These are phyloP conservation scores for Zymoseptoria passerinii DNA, from an alignment of 2,329 filamentous ascomycete species.

Conservation along the genomic window DNA sequence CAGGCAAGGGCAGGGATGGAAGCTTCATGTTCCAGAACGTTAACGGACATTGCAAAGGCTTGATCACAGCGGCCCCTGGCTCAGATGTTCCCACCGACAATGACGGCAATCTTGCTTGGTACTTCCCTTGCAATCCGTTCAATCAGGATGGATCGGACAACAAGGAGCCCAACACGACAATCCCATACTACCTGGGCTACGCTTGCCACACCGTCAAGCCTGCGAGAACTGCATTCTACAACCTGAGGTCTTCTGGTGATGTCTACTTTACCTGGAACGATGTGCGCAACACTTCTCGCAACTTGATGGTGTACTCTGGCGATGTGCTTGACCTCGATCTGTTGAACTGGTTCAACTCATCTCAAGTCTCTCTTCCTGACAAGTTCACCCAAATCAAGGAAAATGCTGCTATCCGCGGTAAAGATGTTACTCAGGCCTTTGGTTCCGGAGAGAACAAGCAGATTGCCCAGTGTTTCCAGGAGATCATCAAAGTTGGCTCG, in stretches of 20 bases:
- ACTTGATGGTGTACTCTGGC: slow-evolving; percentile 88
- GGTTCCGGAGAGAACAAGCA: slow-evolving; percentile 71
- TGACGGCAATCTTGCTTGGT: slow-evolving; percentile 77
- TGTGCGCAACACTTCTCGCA: slow-evolving; percentile 77
- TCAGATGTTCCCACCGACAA: slow-evolving; percentile 74
- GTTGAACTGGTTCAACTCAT: slow-evolving; percentile 79
- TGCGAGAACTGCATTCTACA: slow-evolving; percentile 68
- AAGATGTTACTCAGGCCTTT: slow-evolving; percentile 83
- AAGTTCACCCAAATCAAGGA: slow-evolving; percentile 74
- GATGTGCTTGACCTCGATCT: slow-evolving; percentile 86
- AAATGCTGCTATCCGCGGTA: slow-evolving; percentile 63
- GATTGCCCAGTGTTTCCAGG: slow-evolving; percentile 75
- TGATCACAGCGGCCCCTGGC: slow-evolving; percentile 63
- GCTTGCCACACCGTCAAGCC: slow-evolving; percentile 70
- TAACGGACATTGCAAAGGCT: slow-evolving; percentile 87
- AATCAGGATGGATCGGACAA: slow-evolving; percentile 84
- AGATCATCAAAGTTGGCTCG: slow-evolving; percentile 92
- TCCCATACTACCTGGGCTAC: slow-evolving; percentile 73
- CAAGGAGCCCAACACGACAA: slow-evolving; percentile 57
- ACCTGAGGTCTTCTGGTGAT: slow-evolving; percentile 62
- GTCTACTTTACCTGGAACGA: slow-evolving; percentile 97
- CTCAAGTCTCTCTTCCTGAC: slow-evolving; percentile 65
- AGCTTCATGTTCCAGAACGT: slow-evolving; percentile 98
- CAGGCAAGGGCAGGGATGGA: slow-evolving; percentile 80
- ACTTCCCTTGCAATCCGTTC: slow-evolving; percentile 86